Conservation (phyloP, 1,284 basidiomycete genomes). For the Apiotrichum sp. region DNA sequence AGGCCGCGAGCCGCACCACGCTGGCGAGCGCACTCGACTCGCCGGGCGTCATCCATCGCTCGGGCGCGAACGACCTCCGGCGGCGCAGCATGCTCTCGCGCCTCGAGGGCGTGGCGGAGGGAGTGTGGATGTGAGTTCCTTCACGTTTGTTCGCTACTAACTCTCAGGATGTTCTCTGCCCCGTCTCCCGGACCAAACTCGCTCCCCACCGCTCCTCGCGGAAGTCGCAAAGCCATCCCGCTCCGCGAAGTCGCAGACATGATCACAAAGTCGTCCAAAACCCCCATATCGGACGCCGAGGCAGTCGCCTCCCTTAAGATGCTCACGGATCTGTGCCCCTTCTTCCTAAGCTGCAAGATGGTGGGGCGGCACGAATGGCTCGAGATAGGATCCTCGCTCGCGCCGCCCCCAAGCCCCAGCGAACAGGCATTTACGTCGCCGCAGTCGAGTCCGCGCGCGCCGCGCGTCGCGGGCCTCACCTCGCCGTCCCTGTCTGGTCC, state of each 20-base stretch:
- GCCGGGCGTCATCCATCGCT: slow-evolving; percentile 8
- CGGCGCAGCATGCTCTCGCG: slow-evolving; percentile 44
- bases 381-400: no score
- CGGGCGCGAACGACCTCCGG: slow-evolving; percentile 38
- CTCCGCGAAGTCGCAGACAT: slow-evolving; percentile 42
- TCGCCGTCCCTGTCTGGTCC: slow-evolving; percentile 11
- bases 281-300: slow-evolving; percentile 46
- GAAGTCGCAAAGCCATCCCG: slow-evolving; percentile 40
- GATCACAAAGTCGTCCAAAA: slow-evolving; percentile 47
- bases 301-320: slow-evolving; percentile 42
- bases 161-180: slow-evolving; percentile 34
- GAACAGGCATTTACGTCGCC: no score
- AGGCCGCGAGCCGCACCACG: slow-evolving; percentile 20
- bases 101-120: slow-evolving; percentile 46
- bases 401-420: no score
- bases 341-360: slow-evolving; percentile 39
- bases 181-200: slow-evolving; percentile 25
- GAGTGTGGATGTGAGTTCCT: slow-evolving; percentile 48
- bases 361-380: slow-evolving; percentile 44
- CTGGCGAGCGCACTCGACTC: slow-evolving; percentile 25
- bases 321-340: slow-evolving; percentile 45
- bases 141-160: slow-evolving; percentile 25
- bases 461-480: not conserved
- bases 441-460: no score
- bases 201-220: slow-evolving; percentile 27